phyloP scores from a whole-genome alignment of 2,329 filamentous ascomycete genomes.

The Pseudocercospora pini-densiflorae region DNA sequence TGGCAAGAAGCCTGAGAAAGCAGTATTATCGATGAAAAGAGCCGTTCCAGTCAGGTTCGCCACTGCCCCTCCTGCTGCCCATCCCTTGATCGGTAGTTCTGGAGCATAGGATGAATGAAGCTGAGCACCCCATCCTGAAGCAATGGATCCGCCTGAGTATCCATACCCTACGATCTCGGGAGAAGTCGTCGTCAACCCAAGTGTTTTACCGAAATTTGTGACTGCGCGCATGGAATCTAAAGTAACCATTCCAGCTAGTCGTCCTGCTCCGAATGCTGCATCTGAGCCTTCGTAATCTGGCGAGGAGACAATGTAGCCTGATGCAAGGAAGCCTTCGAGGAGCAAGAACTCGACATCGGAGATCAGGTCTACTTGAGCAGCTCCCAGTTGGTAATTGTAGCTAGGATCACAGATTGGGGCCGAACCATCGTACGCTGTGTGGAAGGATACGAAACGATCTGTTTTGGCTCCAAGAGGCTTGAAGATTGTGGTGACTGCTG shows the following conservation, averaged over 20 bases:
- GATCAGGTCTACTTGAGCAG: conserved; percentile 31
- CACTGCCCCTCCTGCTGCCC: conserved; percentile 54
- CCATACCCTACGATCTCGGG: conserved; percentile 54
- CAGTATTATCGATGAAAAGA: conserved; percentile 33
- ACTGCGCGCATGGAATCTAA: conserved; percentile 51
- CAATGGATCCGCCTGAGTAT: conserved; percentile 60
- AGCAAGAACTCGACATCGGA: conserved; percentile 29
- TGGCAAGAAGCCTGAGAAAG: conserved; percentile 37
- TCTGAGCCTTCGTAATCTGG: conserved; percentile 51
- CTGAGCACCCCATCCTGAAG: conserved; percentile 56
- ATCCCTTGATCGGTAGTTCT: conserved; percentile 55
- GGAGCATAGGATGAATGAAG: conserved; percentile 58
- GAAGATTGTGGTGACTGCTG: conserved; percentile 36
- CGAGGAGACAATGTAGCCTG: conserved; percentile 36
- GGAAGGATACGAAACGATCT: conserved; percentile 37
- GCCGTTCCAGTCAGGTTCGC: conserved; percentile 44
- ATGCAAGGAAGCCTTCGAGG: conserved; percentile 27
- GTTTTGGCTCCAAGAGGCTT: conserved; percentile 27
- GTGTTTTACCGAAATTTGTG: conserved; percentile 32
- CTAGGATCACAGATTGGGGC: conserved; percentile 46
- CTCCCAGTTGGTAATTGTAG: conserved; percentile 39
- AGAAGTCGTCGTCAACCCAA: conserved; percentile 31
- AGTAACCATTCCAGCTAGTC: conserved; percentile 47
- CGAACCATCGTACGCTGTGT: conserved; percentile 40
- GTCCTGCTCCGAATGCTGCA: conserved; percentile 39